Percentiles rank a stretch among this genome's conserved stretches.
These are phyloP conservation scores for Opeltia flavorubescens DNA, from an alignment of 495 filamentous ascomycete genomes.

Conservation along the genomic window DNA sequence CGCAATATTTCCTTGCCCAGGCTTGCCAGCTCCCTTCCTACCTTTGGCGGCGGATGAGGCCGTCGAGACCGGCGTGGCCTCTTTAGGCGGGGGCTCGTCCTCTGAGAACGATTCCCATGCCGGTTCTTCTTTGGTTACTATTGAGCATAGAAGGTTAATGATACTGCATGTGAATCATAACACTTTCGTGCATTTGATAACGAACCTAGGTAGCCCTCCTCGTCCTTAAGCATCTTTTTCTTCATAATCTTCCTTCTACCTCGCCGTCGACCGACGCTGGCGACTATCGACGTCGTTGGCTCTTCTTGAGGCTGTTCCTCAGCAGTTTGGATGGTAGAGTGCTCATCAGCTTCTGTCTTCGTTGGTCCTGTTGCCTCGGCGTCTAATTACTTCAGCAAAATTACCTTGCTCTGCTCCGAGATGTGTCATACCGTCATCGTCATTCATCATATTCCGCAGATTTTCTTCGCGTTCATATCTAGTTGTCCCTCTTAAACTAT, in stretches of 20 bases:
- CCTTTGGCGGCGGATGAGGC: conserved; percentile 15
- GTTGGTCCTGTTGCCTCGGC: conserved; percentile 22
- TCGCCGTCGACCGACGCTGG: conserved; percentile 53
- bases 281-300: conserved; percentile 25
- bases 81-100: conserved; percentile 64
- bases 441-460: conserved; percentile 77
- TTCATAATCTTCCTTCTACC: conserved; percentile 75
- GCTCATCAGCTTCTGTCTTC: conserved; percentile 22
- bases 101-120: conserved; percentile 94
- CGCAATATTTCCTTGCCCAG: conserved; percentile 80
- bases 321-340: conserved; percentile 27
- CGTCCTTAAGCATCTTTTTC: conserved; percentile 82
- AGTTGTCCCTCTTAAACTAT: conserved; percentile 30
- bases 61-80: conserved; percentile 30
- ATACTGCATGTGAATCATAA: neutral
- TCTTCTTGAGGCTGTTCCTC: conserved; percentile 32
- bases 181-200: conserved; percentile 14
- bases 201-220: conserved; percentile 84
- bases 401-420: conserved; percentile 35
- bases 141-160: conserved; percentile 8
- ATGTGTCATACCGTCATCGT: conserved; percentile 42
- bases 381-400: conserved; percentile 6
- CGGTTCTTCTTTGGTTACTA: conserved; percentile 79
- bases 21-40: conserved; percentile 47
- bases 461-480: conserved; percentile 59